These are phyloP conservation scores for Penicillium paneum DNA, from an alignment of 2,329 filamentous ascomycete genomes.

Conservation along the genomic window DNA sequence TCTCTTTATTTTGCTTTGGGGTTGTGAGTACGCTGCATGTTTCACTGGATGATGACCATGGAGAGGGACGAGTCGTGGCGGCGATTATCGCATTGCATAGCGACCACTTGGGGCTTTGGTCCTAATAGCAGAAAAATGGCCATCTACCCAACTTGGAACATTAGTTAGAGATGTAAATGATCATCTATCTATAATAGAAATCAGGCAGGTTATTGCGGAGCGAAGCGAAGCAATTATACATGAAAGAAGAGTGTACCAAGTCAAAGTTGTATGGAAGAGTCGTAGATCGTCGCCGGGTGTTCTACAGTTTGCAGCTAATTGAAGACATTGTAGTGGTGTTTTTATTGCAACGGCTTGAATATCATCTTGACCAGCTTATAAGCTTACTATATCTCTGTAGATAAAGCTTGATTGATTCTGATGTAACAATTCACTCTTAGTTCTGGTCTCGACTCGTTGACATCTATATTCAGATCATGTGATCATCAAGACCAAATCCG, in stretches of 20 bases:
- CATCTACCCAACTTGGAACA: neutral
- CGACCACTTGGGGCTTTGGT: constrained; percentile 4
- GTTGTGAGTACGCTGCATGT: constrained; percentile 9
- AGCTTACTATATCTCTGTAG: too few relatives aligned
- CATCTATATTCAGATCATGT: neutral
- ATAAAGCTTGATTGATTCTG: too few relatives aligned
- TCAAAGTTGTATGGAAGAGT: too few relatives aligned
- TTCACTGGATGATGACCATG: constrained; percentile 7
- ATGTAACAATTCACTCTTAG: too few relatives aligned
- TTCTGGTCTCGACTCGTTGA: too few relatives aligned
- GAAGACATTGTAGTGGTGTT: too few relatives aligned
- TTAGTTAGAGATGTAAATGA: neutral
- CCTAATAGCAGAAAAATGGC: constrained; percentile 4
- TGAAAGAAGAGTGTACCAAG: neutral
- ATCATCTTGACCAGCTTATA: neutral
- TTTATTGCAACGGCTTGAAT: neutral
- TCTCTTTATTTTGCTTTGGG: constrained; percentile 13
- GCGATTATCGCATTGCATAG: neutral
- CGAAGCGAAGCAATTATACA: neutral
- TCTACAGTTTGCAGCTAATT: too few relatives aligned
- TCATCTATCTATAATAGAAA: neutral
- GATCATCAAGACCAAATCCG: neutral
- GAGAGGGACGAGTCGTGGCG: constrained; percentile 1
- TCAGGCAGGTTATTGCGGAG: neutral
- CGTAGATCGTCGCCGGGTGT: neutral